phyloP scores from a whole-genome alignment of 345 rosid species.

The Alliaria petiolata region DNA sequence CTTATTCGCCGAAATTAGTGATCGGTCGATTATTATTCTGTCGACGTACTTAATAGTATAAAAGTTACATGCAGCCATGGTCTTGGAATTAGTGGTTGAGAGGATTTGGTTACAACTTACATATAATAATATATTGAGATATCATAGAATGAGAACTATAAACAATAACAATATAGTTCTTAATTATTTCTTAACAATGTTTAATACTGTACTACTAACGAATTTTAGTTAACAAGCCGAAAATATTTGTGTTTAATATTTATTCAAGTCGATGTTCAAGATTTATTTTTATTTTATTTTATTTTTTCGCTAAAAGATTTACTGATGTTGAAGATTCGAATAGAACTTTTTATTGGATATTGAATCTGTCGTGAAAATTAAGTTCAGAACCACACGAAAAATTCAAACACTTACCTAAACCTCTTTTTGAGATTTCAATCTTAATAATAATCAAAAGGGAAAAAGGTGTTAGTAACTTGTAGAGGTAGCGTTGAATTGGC shows the following conservation, averaged over 20 bases:
- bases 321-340: background rate
- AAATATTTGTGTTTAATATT: too few relatives aligned
- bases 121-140: background rate
- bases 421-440: conserved; percentile 1
- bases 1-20: background rate
- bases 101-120: background rate
- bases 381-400: background rate
- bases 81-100: background rate
- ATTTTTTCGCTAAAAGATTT: background rate
- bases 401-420: background rate
- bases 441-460: background rate
- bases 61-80: background rate
- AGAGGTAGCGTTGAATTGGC: conserved; percentile 3
- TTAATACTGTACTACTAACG: background rate
- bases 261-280: background rate
- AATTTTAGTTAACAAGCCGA: background rate
- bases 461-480: background rate
- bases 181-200: background rate
- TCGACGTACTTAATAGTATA: background rate
- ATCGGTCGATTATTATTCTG: background rate
- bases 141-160: background rate
- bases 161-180: background rate
- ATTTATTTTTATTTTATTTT: background rate
- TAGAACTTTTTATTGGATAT: background rate
- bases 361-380: background rate